Evolutionary conservation across 306 rosid species (phyloP).

Genomic region (Fragaria vesca): DNA sequence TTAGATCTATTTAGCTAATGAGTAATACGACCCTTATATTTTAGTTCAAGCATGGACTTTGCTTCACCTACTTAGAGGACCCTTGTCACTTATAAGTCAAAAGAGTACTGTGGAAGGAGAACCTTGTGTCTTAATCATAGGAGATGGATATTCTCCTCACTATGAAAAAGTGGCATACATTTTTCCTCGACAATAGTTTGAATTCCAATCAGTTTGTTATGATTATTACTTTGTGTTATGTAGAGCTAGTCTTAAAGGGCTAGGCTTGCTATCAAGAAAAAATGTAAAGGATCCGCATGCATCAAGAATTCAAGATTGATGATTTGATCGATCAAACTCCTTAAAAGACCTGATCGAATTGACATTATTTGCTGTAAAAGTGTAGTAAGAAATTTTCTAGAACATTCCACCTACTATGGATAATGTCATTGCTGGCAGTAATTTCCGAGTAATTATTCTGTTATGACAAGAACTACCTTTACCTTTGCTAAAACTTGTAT

Average conservation of each 20-base stretch:
- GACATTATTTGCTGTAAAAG: background rate
- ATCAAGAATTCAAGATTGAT: background rate
- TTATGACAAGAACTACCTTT: constrained; percentile 1
- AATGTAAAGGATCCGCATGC: background rate
- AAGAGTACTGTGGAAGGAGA: constrained; percentile 2
- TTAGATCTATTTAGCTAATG: background rate
- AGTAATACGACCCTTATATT: background rate
- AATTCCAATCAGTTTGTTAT: constrained; percentile 7
- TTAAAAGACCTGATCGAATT: background rate
- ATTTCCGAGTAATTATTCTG: constrained; percentile 2
- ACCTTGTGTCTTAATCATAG: constrained; percentile 7
- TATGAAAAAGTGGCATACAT: background rate
- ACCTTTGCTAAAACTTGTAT: background rate
- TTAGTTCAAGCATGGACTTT: constrained; percentile 17
- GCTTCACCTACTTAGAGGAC: constrained; percentile 9
- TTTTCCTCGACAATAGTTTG: background rate
- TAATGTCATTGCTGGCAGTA: background rate
- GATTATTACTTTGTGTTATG: background rate
- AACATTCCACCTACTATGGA: background rate
- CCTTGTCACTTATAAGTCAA: constrained; percentile 18
- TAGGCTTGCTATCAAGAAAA: background rate
- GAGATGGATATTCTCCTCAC: constrained; percentile 4
- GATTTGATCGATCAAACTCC: background rate
- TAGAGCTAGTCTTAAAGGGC: background rate
- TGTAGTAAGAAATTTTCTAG: background rate